phyloP scores from a whole-genome alignment of 495 filamentous ascomycete genomes.

The Arthonia radiata region DNA sequence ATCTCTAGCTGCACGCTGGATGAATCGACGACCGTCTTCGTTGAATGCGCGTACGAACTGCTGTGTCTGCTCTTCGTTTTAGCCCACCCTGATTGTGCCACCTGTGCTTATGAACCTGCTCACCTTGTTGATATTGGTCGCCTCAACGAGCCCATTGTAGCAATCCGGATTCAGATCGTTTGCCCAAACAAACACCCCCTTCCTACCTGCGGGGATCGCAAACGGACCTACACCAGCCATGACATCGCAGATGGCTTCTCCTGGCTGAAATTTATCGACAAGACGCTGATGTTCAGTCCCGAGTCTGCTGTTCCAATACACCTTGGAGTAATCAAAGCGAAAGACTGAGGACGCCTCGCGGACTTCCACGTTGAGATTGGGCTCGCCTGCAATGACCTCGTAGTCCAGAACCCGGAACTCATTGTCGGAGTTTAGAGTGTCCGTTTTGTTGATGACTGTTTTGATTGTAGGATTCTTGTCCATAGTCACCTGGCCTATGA shows the following conservation, averaged over 20 bases:
- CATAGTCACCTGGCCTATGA: conserved; percentile 60
- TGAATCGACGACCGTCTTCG: conserved; percentile 58
- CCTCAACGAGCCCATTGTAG: conserved; percentile 39
- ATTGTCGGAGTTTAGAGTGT: conserved; percentile 62
- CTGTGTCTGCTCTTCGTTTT: conserved; percentile 1
- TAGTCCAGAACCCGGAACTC: conserved; percentile 82
- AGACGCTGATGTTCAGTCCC: conserved; percentile 71
- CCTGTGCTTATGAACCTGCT: conserved; percentile 1
- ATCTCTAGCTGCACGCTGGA: conserved; percentile 34
- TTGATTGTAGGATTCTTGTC: conserved; percentile 63
- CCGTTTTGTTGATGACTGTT: conserved; percentile 90
- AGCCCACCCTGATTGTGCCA: background rate
- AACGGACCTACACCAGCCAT: conserved; percentile 98
- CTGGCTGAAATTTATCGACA: conserved; percentile 42
- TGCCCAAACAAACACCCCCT: conserved; percentile 79
- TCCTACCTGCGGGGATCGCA: conserved; percentile 74
- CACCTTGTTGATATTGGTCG: conserved; percentile 56
- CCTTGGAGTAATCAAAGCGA: conserved; percentile 55
- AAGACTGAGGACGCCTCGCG: conserved; percentile 37
- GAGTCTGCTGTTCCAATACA: conserved; percentile 91
- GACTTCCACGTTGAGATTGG: conserved; percentile 58
- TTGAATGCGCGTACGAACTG: conserved; percentile 57
- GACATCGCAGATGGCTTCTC: conserved; percentile 82
- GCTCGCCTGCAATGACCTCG: conserved; percentile 63
- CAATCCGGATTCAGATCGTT: conserved; percentile 94